Evolutionary conservation across 805 yeast species (phyloP).

Genomic region (Metschnikowia reukaufii): DNA sequence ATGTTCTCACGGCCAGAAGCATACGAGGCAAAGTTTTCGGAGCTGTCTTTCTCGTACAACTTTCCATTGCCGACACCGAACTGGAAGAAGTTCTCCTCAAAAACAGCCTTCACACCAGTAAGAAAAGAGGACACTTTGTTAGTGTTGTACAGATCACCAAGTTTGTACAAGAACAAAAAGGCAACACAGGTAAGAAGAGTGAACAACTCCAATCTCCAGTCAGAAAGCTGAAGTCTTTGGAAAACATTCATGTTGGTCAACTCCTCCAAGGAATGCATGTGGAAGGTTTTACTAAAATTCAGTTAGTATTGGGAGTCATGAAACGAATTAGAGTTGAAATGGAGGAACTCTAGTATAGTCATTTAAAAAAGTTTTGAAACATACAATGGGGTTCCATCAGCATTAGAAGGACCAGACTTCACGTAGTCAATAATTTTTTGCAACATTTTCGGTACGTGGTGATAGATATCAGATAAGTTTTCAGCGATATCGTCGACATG

Average conservation of each 20-base stretch:
- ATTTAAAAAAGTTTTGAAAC: too few relatives aligned
- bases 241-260: conserved; percentile 56
- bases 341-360: too few relatives aligned
- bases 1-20: conserved; percentile 89
- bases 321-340: background rate
- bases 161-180: conserved; percentile 50
- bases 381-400: conserved; percentile 22
- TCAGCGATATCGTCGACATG: conserved; percentile 6
- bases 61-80: conserved; percentile 58
- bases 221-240: conserved; percentile 58
- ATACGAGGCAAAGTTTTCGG: conserved; percentile 65
- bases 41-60: conserved; percentile 59
- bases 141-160: conserved; percentile 63
- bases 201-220: conserved; percentile 74
- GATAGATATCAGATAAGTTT: background rate
- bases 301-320: conserved; percentile 8
- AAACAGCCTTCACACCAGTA: conserved; percentile 47
- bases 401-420: conserved; percentile 18
- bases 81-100: conserved; percentile 71
- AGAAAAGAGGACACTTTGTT: conserved; percentile 55
- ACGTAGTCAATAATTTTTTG: conserved; percentile 16
- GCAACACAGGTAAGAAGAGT: conserved; percentile 51
- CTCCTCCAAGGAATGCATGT: conserved; percentile 47
- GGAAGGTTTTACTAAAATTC: conserved; percentile 16
- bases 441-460: conserved; percentile 13